Evolutionary conservation across 345 rosid species (phyloP).

Genomic region (Microcos paniculata): DNA sequence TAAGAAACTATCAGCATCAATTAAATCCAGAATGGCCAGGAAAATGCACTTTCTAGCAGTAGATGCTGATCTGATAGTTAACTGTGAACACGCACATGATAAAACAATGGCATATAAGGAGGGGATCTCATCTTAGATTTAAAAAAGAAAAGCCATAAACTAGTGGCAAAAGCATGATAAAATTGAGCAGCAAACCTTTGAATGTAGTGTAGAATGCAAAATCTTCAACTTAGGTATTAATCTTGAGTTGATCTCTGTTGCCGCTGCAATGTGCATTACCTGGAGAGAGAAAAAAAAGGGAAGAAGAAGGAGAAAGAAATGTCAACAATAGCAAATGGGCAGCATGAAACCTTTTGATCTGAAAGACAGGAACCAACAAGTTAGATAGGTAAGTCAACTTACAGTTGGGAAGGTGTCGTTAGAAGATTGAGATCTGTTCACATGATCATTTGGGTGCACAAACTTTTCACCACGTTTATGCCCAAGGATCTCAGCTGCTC

Average conservation of each 20-base stretch:
- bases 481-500: constrained; percentile 98
- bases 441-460: constrained; percentile 99
- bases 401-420: constrained; percentile 98
- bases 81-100: background rate
- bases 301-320: too few relatives aligned
- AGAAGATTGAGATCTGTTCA: constrained; percentile 93
- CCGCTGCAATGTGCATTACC: constrained; percentile 99
- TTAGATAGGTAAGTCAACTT: constrained; percentile 28
- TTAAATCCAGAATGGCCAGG: background rate
- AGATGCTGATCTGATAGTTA: background rate
- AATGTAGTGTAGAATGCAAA: constrained; percentile 63
- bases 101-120: background rate
- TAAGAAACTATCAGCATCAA: background rate
- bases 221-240: constrained; percentile 70
- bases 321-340: background rate
- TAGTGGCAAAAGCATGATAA: constrained; percentile 2
- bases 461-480: constrained; percentile 76
- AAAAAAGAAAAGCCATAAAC: background rate
- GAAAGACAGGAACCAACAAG: constrained; percentile 4
- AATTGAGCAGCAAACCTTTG: constrained; percentile 56
- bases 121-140: background rate
- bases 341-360: background rate
- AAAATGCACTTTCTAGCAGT: background rate
- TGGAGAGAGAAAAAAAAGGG: constrained; percentile 30
- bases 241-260: constrained; percentile 80